Conservation (phyloP, 768 basidiomycete genomes). For the Candolleomyces efflorescens region DNA sequence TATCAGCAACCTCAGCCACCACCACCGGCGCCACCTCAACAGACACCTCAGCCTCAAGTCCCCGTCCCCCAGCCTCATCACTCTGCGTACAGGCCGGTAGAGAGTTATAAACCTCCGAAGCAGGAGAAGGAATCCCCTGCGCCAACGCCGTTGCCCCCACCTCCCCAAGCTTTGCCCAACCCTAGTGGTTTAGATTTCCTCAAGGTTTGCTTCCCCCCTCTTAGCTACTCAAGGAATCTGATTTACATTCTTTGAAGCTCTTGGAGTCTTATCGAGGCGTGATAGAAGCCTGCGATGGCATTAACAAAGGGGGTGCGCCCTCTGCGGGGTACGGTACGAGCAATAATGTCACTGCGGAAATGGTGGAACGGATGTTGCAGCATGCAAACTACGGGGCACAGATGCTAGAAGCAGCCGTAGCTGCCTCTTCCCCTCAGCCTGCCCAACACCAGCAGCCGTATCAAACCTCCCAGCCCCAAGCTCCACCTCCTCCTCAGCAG, state of each 20-base stretch:
- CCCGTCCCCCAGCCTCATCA: conserved; percentile 8
- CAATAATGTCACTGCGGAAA: conserved; percentile 21
- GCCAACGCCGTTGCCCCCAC: conserved; percentile 7
- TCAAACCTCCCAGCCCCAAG: too few species aligned
- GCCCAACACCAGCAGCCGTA: conserved; percentile 6
- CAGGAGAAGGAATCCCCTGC: conserved; percentile 6
- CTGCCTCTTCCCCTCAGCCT: conserved; percentile 10
- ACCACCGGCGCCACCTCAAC: conserved; percentile 12
- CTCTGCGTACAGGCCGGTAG: neutral
- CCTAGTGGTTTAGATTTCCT: conserved; percentile 22
- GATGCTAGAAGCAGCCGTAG: conserved; percentile 38
- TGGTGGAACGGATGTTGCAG: conserved; percentile 39
- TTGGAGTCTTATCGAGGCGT: conserved; percentile 27
- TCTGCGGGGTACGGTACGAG: neutral
- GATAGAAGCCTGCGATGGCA: conserved; percentile 21
- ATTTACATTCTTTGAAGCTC: conserved; percentile 11
- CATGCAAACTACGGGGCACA: conserved; percentile 38
- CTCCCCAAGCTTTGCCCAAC: conserved; percentile 7
- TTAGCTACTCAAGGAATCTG: neutral
- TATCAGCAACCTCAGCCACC: conserved; percentile 8
- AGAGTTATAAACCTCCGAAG: neutral
- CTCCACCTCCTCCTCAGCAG: too few species aligned
- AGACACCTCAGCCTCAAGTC: conserved; percentile 7
- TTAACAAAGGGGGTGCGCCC: conserved; percentile 7
- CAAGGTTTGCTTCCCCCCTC: conserved; percentile 19